A percentile compares a stretch with the other conserved stretches of the same genome.
These are phyloP conservation scores for Malassezia caprae DNA, from an alignment of 1,284 basidiomycete species.

Conservation along the genomic window DNA sequence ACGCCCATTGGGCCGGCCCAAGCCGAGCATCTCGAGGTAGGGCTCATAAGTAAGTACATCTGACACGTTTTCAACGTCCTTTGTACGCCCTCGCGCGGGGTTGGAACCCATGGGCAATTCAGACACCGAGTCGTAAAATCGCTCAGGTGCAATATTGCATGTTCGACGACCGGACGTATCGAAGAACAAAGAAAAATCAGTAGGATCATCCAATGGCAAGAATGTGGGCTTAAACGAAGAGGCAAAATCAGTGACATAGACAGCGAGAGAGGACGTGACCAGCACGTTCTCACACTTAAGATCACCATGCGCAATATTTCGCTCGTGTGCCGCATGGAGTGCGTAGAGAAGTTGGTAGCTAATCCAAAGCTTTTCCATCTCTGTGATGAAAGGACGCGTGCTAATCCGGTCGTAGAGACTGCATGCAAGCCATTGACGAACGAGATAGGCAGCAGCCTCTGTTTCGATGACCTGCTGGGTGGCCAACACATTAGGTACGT, in stretches of 20 bases:
- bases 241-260: conserved; percentile 91
- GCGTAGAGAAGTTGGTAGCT: conserved; percentile 83
- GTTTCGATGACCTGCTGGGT: conserved; percentile 89
- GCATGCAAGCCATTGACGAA: conserved; percentile 87
- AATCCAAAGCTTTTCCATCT: conserved; percentile 96
- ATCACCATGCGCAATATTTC: conserved; percentile 80
- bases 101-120: conserved; percentile 52
- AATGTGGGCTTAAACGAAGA: conserved; percentile 86
- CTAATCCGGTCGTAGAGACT: conserved; percentile 96
- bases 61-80: conserved; percentile 7
- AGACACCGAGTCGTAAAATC: conserved; percentile 74
- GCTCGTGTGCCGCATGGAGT: conserved; percentile 68
- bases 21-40: conserved; percentile 28
- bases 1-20: conserved; percentile 58
- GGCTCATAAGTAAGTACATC: conserved; percentile 15
- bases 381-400: conserved; percentile 83
- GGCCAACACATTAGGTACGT: conserved; percentile 77
- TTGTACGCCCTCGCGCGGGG: background rate
- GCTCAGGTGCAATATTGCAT: conserved; percentile 91
- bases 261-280: conserved; percentile 89
- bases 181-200: conserved; percentile 96
- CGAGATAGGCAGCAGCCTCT: conserved; percentile 87
- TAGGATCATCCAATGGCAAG: conserved; percentile 88
- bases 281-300: conserved; percentile 97
- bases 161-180: conserved; percentile 85